Conservation (phyloP, 1,139 yeast genomes). For the Spencermartinsiella ligniputridi region DNA sequence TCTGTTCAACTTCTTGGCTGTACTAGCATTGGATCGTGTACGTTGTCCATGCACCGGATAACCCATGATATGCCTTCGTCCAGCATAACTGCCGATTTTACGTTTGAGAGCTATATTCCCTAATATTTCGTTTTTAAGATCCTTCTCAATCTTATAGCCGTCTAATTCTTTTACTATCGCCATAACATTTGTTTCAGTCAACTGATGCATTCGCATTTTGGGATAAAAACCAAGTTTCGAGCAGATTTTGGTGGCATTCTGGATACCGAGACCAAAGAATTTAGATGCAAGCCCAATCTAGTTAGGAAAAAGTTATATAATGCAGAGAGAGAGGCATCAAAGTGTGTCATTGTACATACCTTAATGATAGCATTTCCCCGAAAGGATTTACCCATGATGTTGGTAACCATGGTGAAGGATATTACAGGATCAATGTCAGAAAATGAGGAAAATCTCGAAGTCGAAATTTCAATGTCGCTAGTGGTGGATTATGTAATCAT, state of each 20-base stretch:
- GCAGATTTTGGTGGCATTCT: slow-evolving; percentile 73
- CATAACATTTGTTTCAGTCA: slow-evolving; percentile 82
- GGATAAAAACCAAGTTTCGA: slow-evolving; percentile 91
- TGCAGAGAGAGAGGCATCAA: too few species aligned
- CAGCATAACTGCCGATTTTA: slow-evolving; percentile 79
- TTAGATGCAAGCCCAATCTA: slow-evolving; percentile 73
- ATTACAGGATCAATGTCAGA: too few species aligned
- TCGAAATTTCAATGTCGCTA: too few species aligned
- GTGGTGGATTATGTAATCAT: too few species aligned
- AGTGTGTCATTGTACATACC: slow-evolving; percentile 21
- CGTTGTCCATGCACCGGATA: slow-evolving; percentile 89
- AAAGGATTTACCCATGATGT: slow-evolving; percentile 39
- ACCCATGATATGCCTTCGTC: slow-evolving; percentile 84
- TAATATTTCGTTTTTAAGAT: slow-evolving; percentile 70
- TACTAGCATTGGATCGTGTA: slow-evolving; percentile 83
- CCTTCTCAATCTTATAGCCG: slow-evolving; percentile 79
- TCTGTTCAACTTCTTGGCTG: slow-evolving; percentile 82
- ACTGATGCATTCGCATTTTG: slow-evolving; percentile 88
- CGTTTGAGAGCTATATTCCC: slow-evolving; percentile 79
- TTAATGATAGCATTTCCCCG: slow-evolving; percentile 37
- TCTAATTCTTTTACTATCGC: slow-evolving; percentile 83
- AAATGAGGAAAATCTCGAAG: too few species aligned
- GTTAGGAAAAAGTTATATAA: slow-evolving; percentile 1
- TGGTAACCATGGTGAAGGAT: slow-evolving; percentile 39
- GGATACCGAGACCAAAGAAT: slow-evolving; percentile 79